Evolutionary conservation across 805 yeast genomes (phyloP).

Genomic region (Hanseniaspora mollemarum): DNA sequence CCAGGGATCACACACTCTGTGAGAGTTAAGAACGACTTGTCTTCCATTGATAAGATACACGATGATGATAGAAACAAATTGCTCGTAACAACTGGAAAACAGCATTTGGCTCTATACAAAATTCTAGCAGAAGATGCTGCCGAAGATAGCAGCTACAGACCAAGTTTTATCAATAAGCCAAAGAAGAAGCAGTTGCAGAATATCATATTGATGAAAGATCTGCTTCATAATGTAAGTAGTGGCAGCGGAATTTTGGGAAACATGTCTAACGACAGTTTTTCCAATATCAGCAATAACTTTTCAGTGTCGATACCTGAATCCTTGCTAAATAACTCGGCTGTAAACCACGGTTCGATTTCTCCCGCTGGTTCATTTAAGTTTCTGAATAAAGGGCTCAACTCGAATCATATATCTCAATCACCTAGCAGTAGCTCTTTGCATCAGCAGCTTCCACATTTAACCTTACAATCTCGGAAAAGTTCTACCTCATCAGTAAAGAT

Average conservation of each 20-base stretch:
- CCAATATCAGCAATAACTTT: background rate
- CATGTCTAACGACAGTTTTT: background rate
- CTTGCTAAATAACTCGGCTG: background rate
- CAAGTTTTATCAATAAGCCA: constrained; percentile 4
- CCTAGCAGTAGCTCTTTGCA: constrained; percentile 7
- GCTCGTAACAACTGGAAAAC: constrained; percentile 6
- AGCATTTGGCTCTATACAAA: constrained; percentile 7
- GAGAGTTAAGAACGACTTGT: constrained; percentile 1
- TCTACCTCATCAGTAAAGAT: constrained; percentile 17
- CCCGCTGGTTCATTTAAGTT: constrained; percentile 10
- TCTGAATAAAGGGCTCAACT: constrained; percentile 8
- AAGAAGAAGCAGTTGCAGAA: background rate
- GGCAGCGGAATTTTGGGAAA: background rate
- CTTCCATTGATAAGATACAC: constrained; percentile 12
- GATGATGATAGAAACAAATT: constrained; percentile 8
- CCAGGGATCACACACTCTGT: constrained; percentile 14
- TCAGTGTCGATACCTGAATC: background rate
- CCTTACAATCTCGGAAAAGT: constrained; percentile 20
- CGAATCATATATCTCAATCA: constrained; percentile 20
- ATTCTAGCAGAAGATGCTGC: background rate
- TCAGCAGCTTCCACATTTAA: constrained; percentile 4
- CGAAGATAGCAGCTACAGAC: background rate
- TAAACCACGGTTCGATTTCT: background rate
- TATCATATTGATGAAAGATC: constrained; percentile 11
- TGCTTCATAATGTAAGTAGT: background rate